Evolutionary conservation across 768 basidiomycete genomes (phyloP).

Genomic region (Kwoniella mangroviensis): DNA sequence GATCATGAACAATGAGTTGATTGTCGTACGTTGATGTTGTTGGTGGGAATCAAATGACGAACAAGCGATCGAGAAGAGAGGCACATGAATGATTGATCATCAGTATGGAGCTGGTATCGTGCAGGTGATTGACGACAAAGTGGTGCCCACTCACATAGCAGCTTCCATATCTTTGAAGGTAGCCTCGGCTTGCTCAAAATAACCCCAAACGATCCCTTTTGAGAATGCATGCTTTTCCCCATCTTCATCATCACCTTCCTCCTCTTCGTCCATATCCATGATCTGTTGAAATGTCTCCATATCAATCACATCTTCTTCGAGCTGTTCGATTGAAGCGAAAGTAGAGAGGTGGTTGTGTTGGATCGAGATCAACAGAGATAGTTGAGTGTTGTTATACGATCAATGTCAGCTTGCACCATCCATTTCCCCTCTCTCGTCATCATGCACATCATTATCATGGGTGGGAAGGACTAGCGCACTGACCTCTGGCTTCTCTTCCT

Average conservation of each 20-base stretch:
- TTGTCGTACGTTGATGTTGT: not conserved
- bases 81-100: not conserved
- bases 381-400: not conserved
- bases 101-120: not conserved
- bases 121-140: not conserved
- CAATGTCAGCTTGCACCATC: not conserved
- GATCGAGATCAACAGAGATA: not conserved
- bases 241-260: constrained; percentile 50
- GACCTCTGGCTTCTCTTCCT: constrained; percentile 17
- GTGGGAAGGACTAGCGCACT: not conserved
- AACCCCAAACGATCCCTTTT: constrained; percentile 74
- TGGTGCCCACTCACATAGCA: constrained; percentile 68
- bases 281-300: constrained; percentile 83
- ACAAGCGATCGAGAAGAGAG: not conserved
- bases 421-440: not conserved
- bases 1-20: too few species aligned
- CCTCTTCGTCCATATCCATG: constrained; percentile 71
- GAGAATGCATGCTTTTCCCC: constrained; percentile 87
- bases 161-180: constrained; percentile 81
- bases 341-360: not conserved
- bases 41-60: not conserved
- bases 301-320: constrained; percentile 63
- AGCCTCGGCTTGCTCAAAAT: constrained; percentile 74
- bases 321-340: constrained; percentile 1
- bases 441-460: too few species aligned